Evolutionary conservation across 192 early-diverging fungal genomes (phyloP).

Genomic region (Backusella westeae): DNA sequence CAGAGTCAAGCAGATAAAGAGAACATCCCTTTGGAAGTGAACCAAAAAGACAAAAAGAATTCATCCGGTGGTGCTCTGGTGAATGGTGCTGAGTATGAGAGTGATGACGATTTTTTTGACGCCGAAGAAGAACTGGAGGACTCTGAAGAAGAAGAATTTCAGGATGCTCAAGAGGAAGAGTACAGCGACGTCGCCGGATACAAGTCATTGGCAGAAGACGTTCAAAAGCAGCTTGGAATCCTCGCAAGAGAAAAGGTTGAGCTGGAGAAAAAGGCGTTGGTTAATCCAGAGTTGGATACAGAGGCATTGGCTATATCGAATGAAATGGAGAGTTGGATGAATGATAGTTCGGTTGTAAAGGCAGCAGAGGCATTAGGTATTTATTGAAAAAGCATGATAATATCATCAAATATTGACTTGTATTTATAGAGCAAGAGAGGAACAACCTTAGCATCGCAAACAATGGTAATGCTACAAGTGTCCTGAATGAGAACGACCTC

Average conservation of each 20-base stretch:
- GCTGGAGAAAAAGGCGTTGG: neutral
- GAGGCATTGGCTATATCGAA: constrained; percentile 45
- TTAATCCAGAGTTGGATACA: constrained; percentile 39
- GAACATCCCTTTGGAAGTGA: no score
- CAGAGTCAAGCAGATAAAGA: no score
- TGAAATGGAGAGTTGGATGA: constrained; percentile 37
- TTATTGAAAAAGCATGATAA: no score
- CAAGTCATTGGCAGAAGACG: neutral
- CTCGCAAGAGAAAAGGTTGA: neutral
- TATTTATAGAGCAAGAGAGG: constrained; percentile 17
- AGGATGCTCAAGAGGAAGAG: neutral
- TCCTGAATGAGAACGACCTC: neutral
- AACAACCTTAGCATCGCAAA: neutral
- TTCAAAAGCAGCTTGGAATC: neutral
- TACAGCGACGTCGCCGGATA: neutral
- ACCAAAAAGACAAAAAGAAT: no score
- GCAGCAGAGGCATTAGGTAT: constrained; percentile 34
- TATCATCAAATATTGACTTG: neutral
- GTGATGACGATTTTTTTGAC: neutral
- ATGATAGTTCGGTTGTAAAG: constrained; percentile 26
- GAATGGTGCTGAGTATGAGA: neutral
- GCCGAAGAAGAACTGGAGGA: constrained; percentile 5
- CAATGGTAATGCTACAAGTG: neutral
- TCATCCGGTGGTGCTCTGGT: neutral
- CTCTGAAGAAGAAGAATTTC: constrained; percentile 11